These are phyloP conservation scores for Daldinia childiae DNA, from an alignment of 495 filamentous ascomycete species.

Conservation along the genomic window DNA sequence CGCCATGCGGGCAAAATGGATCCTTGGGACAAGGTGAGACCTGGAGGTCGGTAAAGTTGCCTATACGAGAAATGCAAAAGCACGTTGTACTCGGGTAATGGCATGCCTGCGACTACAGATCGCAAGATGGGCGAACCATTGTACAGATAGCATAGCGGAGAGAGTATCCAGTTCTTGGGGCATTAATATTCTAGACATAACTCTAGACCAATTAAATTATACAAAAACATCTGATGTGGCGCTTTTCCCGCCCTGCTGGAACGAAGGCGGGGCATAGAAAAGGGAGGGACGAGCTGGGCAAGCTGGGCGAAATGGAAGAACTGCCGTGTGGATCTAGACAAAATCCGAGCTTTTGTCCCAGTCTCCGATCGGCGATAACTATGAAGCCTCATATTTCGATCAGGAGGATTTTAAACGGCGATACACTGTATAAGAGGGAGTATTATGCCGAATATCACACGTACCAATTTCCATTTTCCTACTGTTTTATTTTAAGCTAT, in stretches of 20 bases:
- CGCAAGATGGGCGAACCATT: background rate
- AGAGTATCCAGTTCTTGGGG: background rate
- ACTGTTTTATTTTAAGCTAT: background rate
- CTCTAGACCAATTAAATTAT: background rate
- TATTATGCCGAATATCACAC: background rate
- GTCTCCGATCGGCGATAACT: conserved; percentile 7
- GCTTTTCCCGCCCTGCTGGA: conserved; percentile 3
- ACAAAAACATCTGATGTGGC: background rate
- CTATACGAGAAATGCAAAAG: conserved; percentile 10
- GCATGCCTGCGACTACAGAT: conserved; percentile 5
- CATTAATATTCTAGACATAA: background rate
- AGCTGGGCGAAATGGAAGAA: background rate
- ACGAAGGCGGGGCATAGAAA: background rate
- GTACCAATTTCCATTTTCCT: background rate
- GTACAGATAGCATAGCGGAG: background rate
- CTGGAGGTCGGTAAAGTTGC: background rate
- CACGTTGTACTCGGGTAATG: conserved; percentile 17
- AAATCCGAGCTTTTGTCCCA: background rate
- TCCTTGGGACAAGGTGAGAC: conserved; percentile 6
- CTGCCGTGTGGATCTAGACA: background rate
- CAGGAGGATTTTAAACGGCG: background rate
- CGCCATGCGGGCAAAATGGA: conserved; percentile 6
- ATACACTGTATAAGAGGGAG: background rate
- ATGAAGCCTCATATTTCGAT: background rate
- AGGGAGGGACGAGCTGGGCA: no score